phyloP scores from a whole-genome alignment of 257 asterid species.

The Primulina huaijiensis region DNA sequence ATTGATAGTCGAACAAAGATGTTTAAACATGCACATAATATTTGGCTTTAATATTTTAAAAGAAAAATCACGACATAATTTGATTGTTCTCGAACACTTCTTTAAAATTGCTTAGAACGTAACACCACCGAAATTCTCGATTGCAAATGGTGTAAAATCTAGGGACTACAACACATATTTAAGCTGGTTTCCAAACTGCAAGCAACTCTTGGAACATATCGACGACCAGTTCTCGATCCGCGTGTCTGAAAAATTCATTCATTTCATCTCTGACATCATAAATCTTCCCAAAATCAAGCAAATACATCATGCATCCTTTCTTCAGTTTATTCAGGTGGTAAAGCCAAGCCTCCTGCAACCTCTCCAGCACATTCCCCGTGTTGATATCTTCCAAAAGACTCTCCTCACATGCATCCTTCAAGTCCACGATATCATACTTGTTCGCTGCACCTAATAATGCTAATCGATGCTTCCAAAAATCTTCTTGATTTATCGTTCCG shows the following conservation, averaged over 20 bases:
- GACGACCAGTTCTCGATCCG: slow-evolving; percentile 72
- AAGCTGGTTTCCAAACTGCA: slow-evolving; percentile 68
- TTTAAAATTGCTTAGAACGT: too few species aligned
- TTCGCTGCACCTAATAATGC: slow-evolving; percentile 80
- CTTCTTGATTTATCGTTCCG: slow-evolving; percentile 78
- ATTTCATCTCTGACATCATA: slow-evolving; percentile 81
- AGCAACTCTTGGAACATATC: slow-evolving; percentile 91
- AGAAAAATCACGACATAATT: too few species aligned
- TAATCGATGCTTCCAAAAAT: slow-evolving; percentile 88
- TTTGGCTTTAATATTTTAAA: too few species aligned
- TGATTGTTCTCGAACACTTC: too few species aligned
- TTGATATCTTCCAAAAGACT: slow-evolving; percentile 83
- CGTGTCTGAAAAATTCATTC: slow-evolving; percentile 55
- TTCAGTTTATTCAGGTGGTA: slow-evolving; percentile 75
- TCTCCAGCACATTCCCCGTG: slow-evolving; percentile 81
- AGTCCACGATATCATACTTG: slow-evolving; percentile 72
- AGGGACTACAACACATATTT: background rate
- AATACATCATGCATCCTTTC: slow-evolving; percentile 79
- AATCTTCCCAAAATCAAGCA: slow-evolving; percentile 90
- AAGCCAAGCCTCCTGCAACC: slow-evolving; percentile 95
- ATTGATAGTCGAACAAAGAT: too few species aligned
- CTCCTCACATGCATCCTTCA: slow-evolving; percentile 86
- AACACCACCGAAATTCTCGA: background rate
- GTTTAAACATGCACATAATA: too few species aligned
- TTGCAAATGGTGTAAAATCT: background rate